phyloP scores from a whole-genome alignment of 2,329 filamentous ascomycete genomes.

The Alternaria triticimaculans region DNA sequence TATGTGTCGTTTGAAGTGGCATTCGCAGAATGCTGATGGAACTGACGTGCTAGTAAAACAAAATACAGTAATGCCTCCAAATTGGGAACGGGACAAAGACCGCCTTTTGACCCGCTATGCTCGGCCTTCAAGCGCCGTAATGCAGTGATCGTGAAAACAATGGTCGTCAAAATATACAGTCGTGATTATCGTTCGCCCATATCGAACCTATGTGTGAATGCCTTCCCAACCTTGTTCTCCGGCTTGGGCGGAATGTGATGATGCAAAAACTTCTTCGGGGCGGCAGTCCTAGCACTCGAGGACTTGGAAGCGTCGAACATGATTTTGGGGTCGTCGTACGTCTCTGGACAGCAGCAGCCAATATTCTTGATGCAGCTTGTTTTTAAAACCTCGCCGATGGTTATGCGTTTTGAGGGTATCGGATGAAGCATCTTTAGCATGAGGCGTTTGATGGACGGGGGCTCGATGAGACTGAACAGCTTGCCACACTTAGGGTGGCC shows the following conservation, averaged over 20 bases:
- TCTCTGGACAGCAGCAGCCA: conserved; percentile 79
- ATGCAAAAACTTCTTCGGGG: conserved; percentile 51
- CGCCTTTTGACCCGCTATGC: conserved; percentile 1
- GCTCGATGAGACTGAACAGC: conserved; percentile 72
- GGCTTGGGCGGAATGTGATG: conserved; percentile 53
- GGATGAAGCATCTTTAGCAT: conserved; percentile 85
- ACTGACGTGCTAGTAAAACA: conserved; percentile 1
- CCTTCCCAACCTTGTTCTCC: conserved; percentile 46
- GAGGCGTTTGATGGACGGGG: conserved; percentile 69
- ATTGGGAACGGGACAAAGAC: background rate
- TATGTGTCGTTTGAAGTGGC: background rate
- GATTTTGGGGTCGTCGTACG: conserved; percentile 68
- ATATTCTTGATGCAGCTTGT: conserved; percentile 76
- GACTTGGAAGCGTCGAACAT: conserved; percentile 63
- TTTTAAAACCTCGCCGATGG: conserved; percentile 71
- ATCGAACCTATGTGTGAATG: conserved; percentile 48
- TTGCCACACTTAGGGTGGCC: conserved; percentile 71
- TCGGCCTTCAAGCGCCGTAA: background rate
- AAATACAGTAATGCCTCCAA: background rate
- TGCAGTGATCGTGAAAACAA: conserved; percentile 2
- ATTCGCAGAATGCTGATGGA: conserved; percentile 1
- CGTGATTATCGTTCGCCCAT: conserved; percentile 44
- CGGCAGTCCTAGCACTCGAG: conserved; percentile 42
- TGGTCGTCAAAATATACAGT: background rate
- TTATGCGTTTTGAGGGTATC: conserved; percentile 72